Conservation (phyloP, 164 flowering plant genomes). For the Liriodendron chinense region DNA sequence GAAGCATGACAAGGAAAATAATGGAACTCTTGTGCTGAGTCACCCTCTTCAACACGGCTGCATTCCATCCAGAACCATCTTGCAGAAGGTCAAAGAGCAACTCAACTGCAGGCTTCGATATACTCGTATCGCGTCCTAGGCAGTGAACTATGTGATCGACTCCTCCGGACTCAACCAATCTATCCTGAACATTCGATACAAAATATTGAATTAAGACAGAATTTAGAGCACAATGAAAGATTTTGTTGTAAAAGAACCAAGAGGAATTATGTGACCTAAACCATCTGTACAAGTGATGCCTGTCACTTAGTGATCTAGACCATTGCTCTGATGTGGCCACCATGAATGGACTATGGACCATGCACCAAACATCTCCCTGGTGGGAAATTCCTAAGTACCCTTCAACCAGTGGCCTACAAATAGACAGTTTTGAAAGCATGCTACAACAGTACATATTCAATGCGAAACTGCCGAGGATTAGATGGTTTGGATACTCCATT, state of each 20-base stretch:
- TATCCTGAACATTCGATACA: constrained; percentile 38
- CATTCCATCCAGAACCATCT: constrained; percentile 53
- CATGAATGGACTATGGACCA: no score
- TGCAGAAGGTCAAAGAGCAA: constrained; percentile 58
- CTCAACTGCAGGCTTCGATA: constrained; percentile 52
- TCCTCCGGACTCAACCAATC: constrained; percentile 45
- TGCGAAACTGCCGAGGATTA: no score
- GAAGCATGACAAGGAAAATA: constrained; percentile 48
- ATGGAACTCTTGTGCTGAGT: constrained; percentile 42
- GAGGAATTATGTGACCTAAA: not conserved
- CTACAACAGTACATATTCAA: no score
- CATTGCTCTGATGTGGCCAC: no score
- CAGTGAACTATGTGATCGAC: constrained; percentile 50
- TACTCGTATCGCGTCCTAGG: constrained; percentile 41
- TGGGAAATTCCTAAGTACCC: no score
- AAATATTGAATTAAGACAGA: not conserved
- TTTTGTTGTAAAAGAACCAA: not conserved
- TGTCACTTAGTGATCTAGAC: no score
- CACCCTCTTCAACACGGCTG: constrained; percentile 33
- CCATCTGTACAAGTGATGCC: no score
- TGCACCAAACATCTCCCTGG: no score
- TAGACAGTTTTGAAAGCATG: no score
- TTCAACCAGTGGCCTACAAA: no score
- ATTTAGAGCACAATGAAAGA: not conserved
- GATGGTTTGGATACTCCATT: no score